phyloP scores from a whole-genome alignment of 441 rosid species.

The Corymbia calophylla region DNA sequence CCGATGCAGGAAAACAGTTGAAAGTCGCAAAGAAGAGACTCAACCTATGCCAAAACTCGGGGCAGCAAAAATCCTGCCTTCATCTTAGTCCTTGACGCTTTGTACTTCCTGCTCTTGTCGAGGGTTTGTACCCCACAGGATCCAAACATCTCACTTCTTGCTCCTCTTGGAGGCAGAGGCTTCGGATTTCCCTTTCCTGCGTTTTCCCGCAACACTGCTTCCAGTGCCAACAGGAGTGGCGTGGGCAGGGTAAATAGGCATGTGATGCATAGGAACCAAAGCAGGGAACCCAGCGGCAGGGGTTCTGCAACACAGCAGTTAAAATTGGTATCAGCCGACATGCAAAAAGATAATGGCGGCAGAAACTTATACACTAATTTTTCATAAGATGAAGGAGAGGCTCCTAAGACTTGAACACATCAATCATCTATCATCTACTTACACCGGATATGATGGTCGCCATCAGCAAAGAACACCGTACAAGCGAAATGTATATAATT shows the following conservation, averaged over 20 bases:
- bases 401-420: neutral
- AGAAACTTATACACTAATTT: neutral
- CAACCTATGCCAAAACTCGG: neutral
- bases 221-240: slow-evolving; percentile 19
- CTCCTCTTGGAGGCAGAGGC: slow-evolving; percentile 32
- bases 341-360: neutral
- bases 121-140: neutral
- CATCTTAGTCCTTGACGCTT: slow-evolving; percentile 48
- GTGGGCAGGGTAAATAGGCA: slow-evolving; percentile 40
- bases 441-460: neutral
- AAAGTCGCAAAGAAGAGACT: neutral
- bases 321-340: neutral
- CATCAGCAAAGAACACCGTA: neutral
- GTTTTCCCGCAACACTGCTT: slow-evolving; percentile 23
- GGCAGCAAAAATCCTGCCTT: neutral
- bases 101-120: slow-evolving; percentile 37
- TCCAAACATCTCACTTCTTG: slow-evolving; percentile 21
- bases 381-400: neutral
- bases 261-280: slow-evolving; percentile 73
- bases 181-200: slow-evolving; percentile 24
- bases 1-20: neutral
- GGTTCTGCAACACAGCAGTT: slow-evolving; percentile 38
- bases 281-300: slow-evolving; percentile 97
- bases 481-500: neutral
- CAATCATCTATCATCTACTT: neutral